phyloP scores from a whole-genome alignment of 352 stramenopile genomes.

The Phytophthora pistaciae region DNA sequence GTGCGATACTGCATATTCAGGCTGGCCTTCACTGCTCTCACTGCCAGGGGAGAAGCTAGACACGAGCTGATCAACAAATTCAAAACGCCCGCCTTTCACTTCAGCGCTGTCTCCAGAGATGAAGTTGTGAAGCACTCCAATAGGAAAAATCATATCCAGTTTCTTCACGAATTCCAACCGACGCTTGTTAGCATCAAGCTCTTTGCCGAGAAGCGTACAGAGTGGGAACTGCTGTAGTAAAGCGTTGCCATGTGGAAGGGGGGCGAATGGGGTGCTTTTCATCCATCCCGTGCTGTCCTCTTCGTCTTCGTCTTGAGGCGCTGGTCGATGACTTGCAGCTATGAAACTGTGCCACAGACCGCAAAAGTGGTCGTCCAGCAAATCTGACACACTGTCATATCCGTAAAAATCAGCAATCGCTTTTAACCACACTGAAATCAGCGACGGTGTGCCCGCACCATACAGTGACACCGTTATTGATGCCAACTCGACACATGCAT shows the following conservation, averaged over 20 bases:
- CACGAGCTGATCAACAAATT: conserved; percentile 48
- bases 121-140: conserved; percentile 55
- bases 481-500: conserved; percentile 59
- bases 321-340: conserved; percentile 22
- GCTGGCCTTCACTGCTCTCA: not conserved
- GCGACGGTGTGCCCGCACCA: conserved; percentile 33
- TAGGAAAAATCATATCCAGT: conserved; percentile 59
- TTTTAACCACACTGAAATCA: conserved; percentile 56
- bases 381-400: conserved; percentile 47
- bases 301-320: conserved; percentile 7
- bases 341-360: conserved; percentile 61
- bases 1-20: conserved; percentile 17
- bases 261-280: conserved; percentile 18
- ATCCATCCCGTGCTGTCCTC: conserved; percentile 32
- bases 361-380: conserved; percentile 78
- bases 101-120: conserved; percentile 26
- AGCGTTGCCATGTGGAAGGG: conserved; percentile 29
- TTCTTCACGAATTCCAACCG: conserved; percentile 38
- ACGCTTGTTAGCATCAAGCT: conserved; percentile 21
- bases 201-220: conserved; percentile 31
- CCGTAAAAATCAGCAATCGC: conserved; percentile 57
- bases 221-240: conserved; percentile 54
- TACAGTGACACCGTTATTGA: conserved; percentile 49
- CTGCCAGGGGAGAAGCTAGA: conserved; percentile 27
- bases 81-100: conserved; percentile 28